These are phyloP conservation scores for Entomortierella parvispora DNA, from an alignment of 192 early-diverging fungal genomes.

Conservation along the genomic window DNA sequence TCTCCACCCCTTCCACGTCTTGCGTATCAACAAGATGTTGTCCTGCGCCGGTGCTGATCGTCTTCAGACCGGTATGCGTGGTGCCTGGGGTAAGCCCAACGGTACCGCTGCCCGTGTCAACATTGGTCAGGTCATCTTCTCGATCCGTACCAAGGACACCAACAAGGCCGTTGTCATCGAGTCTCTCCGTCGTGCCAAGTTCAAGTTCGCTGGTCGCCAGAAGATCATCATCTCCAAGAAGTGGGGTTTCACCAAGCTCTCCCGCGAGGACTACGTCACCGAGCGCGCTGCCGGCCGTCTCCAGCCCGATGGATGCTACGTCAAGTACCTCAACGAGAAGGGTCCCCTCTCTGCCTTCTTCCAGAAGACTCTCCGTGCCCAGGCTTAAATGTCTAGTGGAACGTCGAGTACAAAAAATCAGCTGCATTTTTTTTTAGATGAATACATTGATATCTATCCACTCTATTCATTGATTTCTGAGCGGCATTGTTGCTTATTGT, in stretches of 20 bases:
- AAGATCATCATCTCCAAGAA: constrained; percentile 99
- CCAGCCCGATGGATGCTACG: constrained; percentile 94
- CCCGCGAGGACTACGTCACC: constrained; percentile 90
- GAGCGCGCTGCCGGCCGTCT: constrained; percentile 80
- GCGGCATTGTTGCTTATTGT: too few species aligned
- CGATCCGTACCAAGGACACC: constrained; percentile 94
- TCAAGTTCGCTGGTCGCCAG: constrained; percentile 99
- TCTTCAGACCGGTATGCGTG: constrained; percentile 99
- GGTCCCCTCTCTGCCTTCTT: constrained; percentile 76
- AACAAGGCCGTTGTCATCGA: constrained; percentile 96
- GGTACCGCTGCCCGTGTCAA: constrained; percentile 96
- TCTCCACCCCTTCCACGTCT: constrained; percentile 99
- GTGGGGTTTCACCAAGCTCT: constrained; percentile 99
- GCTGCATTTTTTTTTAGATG: neutral
- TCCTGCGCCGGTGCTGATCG: constrained; percentile 99
- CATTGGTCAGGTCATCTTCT: constrained; percentile 98
- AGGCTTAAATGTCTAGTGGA: constrained; percentile 1
- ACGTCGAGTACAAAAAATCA: neutral
- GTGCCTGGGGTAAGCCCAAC: constrained; percentile 98
- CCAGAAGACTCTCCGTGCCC: constrained; percentile 44
- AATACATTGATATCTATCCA: neutral
- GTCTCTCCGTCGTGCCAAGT: constrained; percentile 70
- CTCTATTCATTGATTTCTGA: too few species aligned
- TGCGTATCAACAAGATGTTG: constrained; percentile 99
- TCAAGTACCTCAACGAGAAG: constrained; percentile 92